Evolutionary conservation across 768 basidiomycete species (phyloP).

Genomic region (Erythrobasidium yunnanense): DNA sequence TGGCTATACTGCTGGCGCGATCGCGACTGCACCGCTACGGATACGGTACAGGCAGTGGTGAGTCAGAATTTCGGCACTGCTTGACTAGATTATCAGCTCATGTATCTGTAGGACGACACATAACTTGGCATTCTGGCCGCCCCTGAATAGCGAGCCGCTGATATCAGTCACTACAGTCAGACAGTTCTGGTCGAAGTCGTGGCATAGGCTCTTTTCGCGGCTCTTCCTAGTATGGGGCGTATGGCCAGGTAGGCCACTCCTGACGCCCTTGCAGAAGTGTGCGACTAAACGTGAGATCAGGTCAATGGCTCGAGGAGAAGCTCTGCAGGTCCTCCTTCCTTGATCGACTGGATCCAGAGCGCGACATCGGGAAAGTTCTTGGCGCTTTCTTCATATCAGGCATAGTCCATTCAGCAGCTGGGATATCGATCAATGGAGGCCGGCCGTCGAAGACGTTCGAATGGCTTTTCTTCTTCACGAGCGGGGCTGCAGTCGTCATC

Average conservation of each 20-base stretch:
- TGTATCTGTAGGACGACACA: constrained; percentile 11
- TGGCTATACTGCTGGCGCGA: constrained; percentile 19
- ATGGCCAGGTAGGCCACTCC: constrained; percentile 13
- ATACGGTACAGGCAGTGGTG: constrained; percentile 16
- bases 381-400: constrained; percentile 21
- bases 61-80: background rate
- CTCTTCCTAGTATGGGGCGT: constrained; percentile 25
- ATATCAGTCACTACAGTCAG: constrained; percentile 11
- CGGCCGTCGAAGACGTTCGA: constrained; percentile 8
- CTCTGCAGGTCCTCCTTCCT: background rate
- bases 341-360: background rate
- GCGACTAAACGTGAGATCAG: background rate
- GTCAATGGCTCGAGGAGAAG: constrained; percentile 6
- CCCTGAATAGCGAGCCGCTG: constrained; percentile 18
- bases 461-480: constrained; percentile 24
- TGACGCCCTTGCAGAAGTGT: background rate
- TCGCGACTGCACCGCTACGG: constrained; percentile 6
- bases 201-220: constrained; percentile 24
- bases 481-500: constrained; percentile 9
- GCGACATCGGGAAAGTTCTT: constrained; percentile 3
- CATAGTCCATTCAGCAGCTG: constrained; percentile 15
- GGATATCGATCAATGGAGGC: constrained; percentile 19
- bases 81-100: background rate
- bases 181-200: constrained; percentile 24
- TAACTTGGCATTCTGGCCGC: constrained; percentile 25